Percentiles rank a stretch among this genome's conserved stretches.
Conservation (phyloP, 129 eudicot species). For the Escallonia rubra region DNA sequence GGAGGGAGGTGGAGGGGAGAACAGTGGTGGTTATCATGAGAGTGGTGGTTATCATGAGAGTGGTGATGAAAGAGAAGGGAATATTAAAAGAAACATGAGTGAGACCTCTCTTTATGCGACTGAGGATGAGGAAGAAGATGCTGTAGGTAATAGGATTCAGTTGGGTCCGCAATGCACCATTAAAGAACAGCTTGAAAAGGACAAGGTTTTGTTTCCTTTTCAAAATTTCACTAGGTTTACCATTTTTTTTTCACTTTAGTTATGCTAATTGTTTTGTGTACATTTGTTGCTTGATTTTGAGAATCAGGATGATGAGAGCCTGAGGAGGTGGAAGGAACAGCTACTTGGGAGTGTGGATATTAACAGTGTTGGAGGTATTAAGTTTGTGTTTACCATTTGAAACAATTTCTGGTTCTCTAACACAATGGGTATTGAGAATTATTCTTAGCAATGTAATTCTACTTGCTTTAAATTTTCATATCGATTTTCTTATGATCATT, state of each 20-base stretch:
- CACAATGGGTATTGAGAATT: too few relatives aligned
- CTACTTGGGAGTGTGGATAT: slow-evolving; percentile 69
- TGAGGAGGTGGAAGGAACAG: slow-evolving; percentile 77
- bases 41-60: slow-evolving; percentile 30
- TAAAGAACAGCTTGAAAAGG: slow-evolving; percentile 62
- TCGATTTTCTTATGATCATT: neutral
- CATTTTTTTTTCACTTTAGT: neutral
- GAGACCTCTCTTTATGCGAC: slow-evolving; percentile 40
- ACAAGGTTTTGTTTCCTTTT: slow-evolving; percentile 35
- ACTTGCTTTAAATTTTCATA: neutral
- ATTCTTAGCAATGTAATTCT: too few relatives aligned
- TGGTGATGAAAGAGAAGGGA: slow-evolving; percentile 41
- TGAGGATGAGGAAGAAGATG: slow-evolving; percentile 52
- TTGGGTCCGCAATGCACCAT: slow-evolving; percentile 62
- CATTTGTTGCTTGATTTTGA: too few relatives aligned
- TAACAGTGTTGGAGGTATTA: slow-evolving; percentile 65
- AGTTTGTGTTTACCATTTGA: neutral
- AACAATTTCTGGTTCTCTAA: too few relatives aligned
- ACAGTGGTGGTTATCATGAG: slow-evolving; percentile 26
- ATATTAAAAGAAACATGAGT: slow-evolving; percentile 34
- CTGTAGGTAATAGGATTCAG: slow-evolving; percentile 28
- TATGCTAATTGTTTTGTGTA: too few relatives aligned
- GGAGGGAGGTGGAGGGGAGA: slow-evolving; percentile 22
- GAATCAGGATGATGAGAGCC: slow-evolving; percentile 65
- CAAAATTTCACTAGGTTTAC: too few relatives aligned